These are phyloP conservation scores for Cinnamomum chago DNA, from an alignment of 164 flowering plant genomes.

Conservation along the genomic window DNA sequence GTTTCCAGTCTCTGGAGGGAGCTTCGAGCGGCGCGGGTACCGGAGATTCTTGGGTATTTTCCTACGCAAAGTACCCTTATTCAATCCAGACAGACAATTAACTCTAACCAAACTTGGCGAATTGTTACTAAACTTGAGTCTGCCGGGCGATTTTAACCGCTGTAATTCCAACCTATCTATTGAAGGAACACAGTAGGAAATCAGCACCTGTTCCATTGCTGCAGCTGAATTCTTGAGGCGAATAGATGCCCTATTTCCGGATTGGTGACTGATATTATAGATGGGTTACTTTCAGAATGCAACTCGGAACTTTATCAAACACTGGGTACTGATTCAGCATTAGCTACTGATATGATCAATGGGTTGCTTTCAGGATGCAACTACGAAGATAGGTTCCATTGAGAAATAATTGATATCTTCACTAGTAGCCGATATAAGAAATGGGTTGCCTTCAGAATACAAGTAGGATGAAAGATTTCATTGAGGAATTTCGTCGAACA, in stretches of 20 bases:
- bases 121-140: background rate
- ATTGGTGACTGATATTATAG: too few species aligned
- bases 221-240: background rate
- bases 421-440: too few species aligned
- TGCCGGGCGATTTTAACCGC: background rate
- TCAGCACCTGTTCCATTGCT: background rate
- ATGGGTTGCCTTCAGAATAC: background rate
- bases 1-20: constrained; percentile 35
- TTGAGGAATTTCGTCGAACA: background rate
- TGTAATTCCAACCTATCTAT: background rate
- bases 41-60: constrained; percentile 47
- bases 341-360: too few species aligned
- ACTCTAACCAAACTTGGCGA: background rate
- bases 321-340: too few species aligned
- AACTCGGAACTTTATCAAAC: too few species aligned
- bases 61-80: constrained; percentile 10
- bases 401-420: too few species aligned
- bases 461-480: background rate
- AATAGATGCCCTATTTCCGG: too few species aligned
- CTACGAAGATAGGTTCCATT: too few species aligned
- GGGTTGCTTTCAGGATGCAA: too few species aligned
- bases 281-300: too few species aligned
- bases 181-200: background rate
- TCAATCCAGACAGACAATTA: constrained; percentile 1
- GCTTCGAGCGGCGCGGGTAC: constrained; percentile 42